phyloP scores from a whole-genome alignment of 2,329 filamentous ascomycete species.

The Orbilia ellipsospora region DNA sequence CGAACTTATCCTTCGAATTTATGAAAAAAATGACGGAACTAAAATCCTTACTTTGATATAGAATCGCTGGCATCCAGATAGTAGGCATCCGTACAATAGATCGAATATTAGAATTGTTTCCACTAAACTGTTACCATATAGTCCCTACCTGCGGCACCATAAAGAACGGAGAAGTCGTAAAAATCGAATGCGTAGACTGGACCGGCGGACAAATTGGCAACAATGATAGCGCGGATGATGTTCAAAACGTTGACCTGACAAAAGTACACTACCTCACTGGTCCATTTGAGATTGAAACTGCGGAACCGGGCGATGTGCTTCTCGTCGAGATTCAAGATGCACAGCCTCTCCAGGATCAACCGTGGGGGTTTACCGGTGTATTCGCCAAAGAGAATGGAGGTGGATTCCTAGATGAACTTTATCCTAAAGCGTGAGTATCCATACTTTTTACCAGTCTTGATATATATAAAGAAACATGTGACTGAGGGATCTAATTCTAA shows the following conservation, averaged over 20 bases:
- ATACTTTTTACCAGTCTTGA: neutral
- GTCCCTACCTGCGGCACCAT: slow-evolving; percentile 80
- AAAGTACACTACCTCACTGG: slow-evolving; percentile 88
- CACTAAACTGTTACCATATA: slow-evolving; percentile 61
- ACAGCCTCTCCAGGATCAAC: slow-evolving; percentile 83
- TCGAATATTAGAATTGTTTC: neutral
- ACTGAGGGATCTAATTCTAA: slow-evolving; percentile 62
- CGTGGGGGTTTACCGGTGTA: slow-evolving; percentile 89
- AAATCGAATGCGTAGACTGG: slow-evolving; percentile 91
- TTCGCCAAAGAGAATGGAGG: slow-evolving; percentile 86
- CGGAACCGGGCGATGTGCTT: slow-evolving; percentile 84
- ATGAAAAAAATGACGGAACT: neutral
- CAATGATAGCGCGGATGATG: slow-evolving; percentile 88
- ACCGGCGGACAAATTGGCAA: slow-evolving; percentile 86
- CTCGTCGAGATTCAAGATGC: slow-evolving; percentile 93
- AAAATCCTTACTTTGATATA: slow-evolving; percentile 61
- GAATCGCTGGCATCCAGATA: slow-evolving; percentile 95
- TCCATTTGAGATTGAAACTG: slow-evolving; percentile 85
- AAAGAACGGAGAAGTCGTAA: slow-evolving; percentile 85
- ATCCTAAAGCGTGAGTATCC: slow-evolving; percentile 76
- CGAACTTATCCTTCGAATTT: neutral
- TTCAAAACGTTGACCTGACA: slow-evolving; percentile 85
- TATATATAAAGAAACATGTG: neutral
- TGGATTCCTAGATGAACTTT: slow-evolving; percentile 87
- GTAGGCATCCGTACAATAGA: slow-evolving; percentile 65